phyloP scores from a whole-genome alignment of 192 early-diverging fungal genomes.

The Pecoramyces ruminantium region DNA sequence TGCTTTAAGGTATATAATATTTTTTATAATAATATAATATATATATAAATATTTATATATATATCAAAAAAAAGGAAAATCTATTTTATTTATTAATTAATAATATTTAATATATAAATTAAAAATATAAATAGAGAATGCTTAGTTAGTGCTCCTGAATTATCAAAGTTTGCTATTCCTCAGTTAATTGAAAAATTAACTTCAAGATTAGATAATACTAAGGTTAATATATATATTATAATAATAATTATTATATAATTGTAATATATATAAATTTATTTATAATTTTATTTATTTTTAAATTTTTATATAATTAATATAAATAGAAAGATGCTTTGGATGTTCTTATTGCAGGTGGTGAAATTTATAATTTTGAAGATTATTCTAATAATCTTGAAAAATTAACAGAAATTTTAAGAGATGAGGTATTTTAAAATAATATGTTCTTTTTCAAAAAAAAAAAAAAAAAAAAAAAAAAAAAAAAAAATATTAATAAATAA shows the following conservation, averaged over 20 bases:
- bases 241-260: too few relatives aligned
- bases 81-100: too few relatives aligned
- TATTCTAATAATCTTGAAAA: not conserved
- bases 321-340: constrained; percentile 75
- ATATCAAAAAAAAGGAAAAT: too few relatives aligned
- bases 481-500: too few relatives aligned
- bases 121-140: constrained; percentile 23
- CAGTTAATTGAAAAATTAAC: constrained; percentile 79
- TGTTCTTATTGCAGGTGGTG: constrained; percentile 51
- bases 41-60: too few relatives aligned
- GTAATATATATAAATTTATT: too few relatives aligned
- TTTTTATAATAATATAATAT: too few relatives aligned
- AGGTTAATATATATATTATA: constrained; percentile 44
- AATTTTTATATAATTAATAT: not conserved
- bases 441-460: too few relatives aligned
- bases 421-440: not conserved
- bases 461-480: too few relatives aligned
- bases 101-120: too few relatives aligned
- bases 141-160: constrained; percentile 57
- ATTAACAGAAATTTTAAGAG: not conserved
- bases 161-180: constrained; percentile 69
- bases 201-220: constrained; percentile 69
- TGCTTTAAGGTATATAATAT: constrained; percentile 35
- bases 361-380: not conserved
- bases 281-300: too few relatives aligned